Conservation (phyloP, 768 basidiomycete species). For the Saitozyma sp. region DNA sequence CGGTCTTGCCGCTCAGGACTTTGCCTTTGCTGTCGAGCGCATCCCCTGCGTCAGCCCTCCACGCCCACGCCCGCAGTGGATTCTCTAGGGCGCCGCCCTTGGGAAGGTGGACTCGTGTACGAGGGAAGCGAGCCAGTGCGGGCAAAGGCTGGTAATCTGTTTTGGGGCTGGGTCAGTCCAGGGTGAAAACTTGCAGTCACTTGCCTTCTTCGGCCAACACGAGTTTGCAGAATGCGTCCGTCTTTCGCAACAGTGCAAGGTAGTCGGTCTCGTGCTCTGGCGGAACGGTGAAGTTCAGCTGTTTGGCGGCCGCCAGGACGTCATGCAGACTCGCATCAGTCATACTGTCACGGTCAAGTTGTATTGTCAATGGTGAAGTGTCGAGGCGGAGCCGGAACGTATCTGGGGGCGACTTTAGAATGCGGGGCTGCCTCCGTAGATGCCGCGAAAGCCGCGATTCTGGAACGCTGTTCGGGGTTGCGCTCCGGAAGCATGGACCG, state of each 20-base stretch:
- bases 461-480: too few relatives aligned
- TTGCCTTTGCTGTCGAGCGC: constrained; percentile 4
- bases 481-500: too few relatives aligned
- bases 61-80: constrained; percentile 32
- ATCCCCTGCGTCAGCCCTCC: constrained; percentile 20
- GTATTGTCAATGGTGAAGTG: too few relatives aligned
- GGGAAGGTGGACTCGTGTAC: constrained; percentile 35
- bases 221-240: constrained; percentile 21
- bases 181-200: too few relatives aligned
- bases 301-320: constrained; percentile 15
- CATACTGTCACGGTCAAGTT: too few relatives aligned
- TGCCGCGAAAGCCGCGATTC: too few relatives aligned
- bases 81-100: constrained; percentile 26
- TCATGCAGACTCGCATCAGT: too few relatives aligned
- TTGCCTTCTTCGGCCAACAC: constrained; percentile 21
- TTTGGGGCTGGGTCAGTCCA: neutral
- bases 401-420: too few relatives aligned
- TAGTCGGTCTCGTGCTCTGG: constrained; percentile 31
- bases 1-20: constrained; percentile 53
- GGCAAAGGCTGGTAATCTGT: constrained; percentile 36
- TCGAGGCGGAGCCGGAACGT: too few relatives aligned
- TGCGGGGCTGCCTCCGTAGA: too few relatives aligned
- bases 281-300: constrained; percentile 27
- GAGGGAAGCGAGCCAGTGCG: constrained; percentile 29
- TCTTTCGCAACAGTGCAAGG: constrained; percentile 23